These are phyloP conservation scores for Aspergillus fischeri DNA, from an alignment of 2,329 filamentous ascomycete genomes.

Conservation along the genomic window DNA sequence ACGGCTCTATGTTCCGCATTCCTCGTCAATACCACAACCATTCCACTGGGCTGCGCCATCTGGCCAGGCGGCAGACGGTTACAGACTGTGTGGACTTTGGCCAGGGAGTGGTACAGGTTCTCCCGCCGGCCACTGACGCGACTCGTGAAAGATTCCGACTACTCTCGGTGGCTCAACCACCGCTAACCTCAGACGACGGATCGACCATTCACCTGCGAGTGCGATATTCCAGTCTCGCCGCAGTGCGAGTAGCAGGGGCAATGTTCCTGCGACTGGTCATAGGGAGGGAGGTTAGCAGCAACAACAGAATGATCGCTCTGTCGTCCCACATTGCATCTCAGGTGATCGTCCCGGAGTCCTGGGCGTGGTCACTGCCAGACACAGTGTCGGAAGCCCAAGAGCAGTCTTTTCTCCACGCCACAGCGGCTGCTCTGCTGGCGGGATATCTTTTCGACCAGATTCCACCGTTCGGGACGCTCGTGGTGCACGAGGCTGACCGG, in stretches of 20 bases:
- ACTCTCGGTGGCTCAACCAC: not conserved
- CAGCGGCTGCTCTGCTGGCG: not conserved
- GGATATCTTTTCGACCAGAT: not conserved
- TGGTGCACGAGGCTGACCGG: conserved; percentile 2
- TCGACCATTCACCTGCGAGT: not conserved
- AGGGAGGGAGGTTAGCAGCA: not conserved
- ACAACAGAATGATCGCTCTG: conserved; percentile 1
- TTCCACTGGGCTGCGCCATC: not conserved
- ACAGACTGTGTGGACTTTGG: not conserved
- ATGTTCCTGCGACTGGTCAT: conserved; percentile 2
- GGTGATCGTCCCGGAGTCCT: not conserved
- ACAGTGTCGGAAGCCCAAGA: not conserved
- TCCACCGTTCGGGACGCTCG: not conserved
- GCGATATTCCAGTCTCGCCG: conserved; percentile 1
- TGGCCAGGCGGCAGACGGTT: not conserved
- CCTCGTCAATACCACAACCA: not conserved
- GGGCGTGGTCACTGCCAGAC: not conserved
- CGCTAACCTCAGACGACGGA: not conserved
- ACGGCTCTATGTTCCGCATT: not conserved
- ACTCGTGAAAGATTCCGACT: not conserved
- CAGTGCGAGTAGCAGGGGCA: not conserved
- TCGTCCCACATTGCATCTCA: not conserved
- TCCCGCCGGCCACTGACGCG: not conserved
- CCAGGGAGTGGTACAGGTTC: not conserved
- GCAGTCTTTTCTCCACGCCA: not conserved